Percentiles rank a stretch among this genome's conserved stretches.
phyloP scores from a whole-genome alignment of 2,329 filamentous ascomycete species.

The Diaporthe velutina region DNA sequence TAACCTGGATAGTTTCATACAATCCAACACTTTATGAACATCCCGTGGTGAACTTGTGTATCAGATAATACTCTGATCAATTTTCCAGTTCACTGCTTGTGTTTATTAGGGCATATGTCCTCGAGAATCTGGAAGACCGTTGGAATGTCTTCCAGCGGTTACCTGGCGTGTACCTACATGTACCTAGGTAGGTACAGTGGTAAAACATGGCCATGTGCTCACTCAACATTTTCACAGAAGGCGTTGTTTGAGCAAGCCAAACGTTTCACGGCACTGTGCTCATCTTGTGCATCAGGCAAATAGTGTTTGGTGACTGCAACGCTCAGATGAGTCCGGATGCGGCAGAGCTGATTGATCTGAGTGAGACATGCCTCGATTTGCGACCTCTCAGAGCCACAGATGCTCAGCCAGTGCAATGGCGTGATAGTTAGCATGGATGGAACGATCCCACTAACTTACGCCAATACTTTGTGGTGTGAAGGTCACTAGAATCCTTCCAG shows the following conservation, averaged over 20 bases:
- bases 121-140: no score
- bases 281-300: neutral
- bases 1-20: no score
- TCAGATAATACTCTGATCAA: neutral
- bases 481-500: neutral
- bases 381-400: neutral
- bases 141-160: neutral
- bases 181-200: neutral
- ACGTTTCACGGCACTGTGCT: neutral
- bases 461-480: neutral
- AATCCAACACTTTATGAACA: no score
- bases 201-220: neutral
- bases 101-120: no score
- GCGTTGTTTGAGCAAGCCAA: neutral
- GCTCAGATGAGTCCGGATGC: slow-evolving; percentile 5
- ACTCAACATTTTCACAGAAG: no score
- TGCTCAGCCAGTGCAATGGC: slow-evolving; percentile 10
- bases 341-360: neutral
- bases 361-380: neutral
- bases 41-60: neutral
- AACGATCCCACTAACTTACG: neutral
- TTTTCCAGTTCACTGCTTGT: no score
- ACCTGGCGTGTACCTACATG: no score
- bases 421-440: slow-evolving; percentile 1
- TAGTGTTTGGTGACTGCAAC: neutral